Evolutionary conservation across 495 filamentous ascomycete species (phyloP), one percentile per base, ranked within the genome.

Genomic region (Rostrohypoxylon terebratum): DNA sequence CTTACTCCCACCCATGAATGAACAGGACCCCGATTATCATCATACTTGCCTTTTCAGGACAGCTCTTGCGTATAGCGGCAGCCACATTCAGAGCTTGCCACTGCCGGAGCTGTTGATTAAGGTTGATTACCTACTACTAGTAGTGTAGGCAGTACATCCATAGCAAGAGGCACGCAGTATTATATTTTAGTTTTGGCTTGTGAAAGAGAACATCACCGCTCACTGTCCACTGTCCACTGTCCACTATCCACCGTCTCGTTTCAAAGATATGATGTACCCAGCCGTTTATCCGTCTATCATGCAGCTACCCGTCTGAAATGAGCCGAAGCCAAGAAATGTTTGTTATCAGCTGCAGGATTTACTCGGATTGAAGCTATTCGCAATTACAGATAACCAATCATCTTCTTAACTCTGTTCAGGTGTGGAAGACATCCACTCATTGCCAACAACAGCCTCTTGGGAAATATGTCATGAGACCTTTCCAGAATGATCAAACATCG

Each of bases 1-100:
- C 28, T 5, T 9, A 13, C 34, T 13, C 38, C 55, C 44, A 59
- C 36, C 36, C 55, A 40, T 59, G 34, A 59, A 68, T 25, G n/a
- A 66, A 57, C 10, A 72, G 33, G 71, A 66, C 71, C 71, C 66
- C 66, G 71, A 69, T 69, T 69, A 50, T 63, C 71, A 48, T 40
- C 20, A 2, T 53, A 28, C 45, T 64, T 66, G 42, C 71, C 71
- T 45, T 61, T 74, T 74, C 28, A 36, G 63, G 71, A 74, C 62
- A 74, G 71, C 66, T 74, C 59, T 65, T 55, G 57, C 33, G 66
- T 63, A 63, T 63, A 57, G n/a, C 23, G 51, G 42, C 63, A 59
- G 71, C 62, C 70, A 68, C 59, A 59, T 64, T 61, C 54, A 59
- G 40, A 54, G 21, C 13, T 38, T 57, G 34, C 11, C 28, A 50